These are phyloP conservation scores for Onygenales sp. DNA, from an alignment of 2,329 filamentous ascomycete genomes.

Conservation along the genomic window DNA sequence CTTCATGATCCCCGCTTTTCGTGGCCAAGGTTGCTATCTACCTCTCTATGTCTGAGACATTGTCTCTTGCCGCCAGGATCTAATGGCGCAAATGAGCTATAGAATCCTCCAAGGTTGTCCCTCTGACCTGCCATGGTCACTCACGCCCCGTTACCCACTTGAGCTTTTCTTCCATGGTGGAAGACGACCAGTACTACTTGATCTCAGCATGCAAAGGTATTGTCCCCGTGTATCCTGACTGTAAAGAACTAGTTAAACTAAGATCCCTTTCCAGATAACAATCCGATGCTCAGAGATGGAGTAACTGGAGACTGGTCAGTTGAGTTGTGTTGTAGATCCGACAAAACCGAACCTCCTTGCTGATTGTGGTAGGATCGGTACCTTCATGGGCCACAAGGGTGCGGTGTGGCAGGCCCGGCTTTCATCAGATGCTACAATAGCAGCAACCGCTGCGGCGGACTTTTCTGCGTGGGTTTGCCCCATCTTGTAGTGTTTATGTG, in stretches of 20 bases:
- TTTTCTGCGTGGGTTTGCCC: slow-evolving; percentile 69
- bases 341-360: not conserved
- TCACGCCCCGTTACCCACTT: slow-evolving; percentile 87
- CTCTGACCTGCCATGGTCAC: slow-evolving; percentile 88
- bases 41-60: too few species aligned
- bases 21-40: too few species aligned
- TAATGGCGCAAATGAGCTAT: slow-evolving; percentile 2
- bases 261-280: slow-evolving; percentile 59
- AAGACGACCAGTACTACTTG: slow-evolving; percentile 79
- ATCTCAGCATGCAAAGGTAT: slow-evolving; percentile 86
- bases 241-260: not conserved
- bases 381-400: slow-evolving; percentile 95
- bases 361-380: slow-evolving; percentile 60
- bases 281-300: slow-evolving; percentile 95
- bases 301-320: slow-evolving; percentile 83
- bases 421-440: slow-evolving; percentile 75
- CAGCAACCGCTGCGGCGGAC: slow-evolving; percentile 89
- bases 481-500: not conserved
- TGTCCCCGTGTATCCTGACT: not conserved
- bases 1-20: too few species aligned
- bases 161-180: slow-evolving; percentile 74
- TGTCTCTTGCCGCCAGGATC: not conserved
- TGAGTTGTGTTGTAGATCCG: not conserved
- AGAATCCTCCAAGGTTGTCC: slow-evolving; percentile 42
- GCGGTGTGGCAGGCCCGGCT: slow-evolving; percentile 94